Conservation (phyloP, 1,139 yeast genomes). For the Candida tetrigidarum region DNA sequence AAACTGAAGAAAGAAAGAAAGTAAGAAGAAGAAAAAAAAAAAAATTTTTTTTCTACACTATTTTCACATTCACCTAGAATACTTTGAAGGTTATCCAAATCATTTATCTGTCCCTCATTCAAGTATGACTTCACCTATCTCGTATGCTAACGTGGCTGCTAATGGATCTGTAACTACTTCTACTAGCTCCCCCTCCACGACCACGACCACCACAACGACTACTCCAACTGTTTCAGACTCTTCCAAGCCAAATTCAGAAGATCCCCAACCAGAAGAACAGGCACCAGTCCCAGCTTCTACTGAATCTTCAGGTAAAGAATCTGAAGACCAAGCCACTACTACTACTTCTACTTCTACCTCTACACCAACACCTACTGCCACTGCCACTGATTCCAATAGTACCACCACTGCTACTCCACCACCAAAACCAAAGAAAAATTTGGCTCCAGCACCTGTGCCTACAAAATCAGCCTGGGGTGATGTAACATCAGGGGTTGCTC, state of each 20-base stretch:
- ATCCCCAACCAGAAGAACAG: slow-evolving; percentile 1
- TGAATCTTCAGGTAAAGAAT: slow-evolving; percentile 1
- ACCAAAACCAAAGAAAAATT: slow-evolving; percentile 38
- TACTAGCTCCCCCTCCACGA: slow-evolving; percentile 15
- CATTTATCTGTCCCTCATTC: neutral
- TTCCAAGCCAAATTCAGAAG: slow-evolving; percentile 4
- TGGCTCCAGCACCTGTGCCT: slow-evolving; percentile 83
- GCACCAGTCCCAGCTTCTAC: neutral
- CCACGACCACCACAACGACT: slow-evolving; percentile 5
- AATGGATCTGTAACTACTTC: slow-evolving; percentile 20
- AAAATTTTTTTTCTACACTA: slow-evolving; percentile 2
- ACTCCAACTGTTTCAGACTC: slow-evolving; percentile 6
- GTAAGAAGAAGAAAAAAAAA: slow-evolving; percentile 1
- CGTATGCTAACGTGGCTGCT: slow-evolving; percentile 49
- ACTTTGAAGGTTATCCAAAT: neutral
- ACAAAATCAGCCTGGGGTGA: slow-evolving; percentile 71
- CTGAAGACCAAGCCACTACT: slow-evolving; percentile 1
- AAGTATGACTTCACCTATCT: slow-evolving; percentile 18
- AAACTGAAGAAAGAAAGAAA: neutral
- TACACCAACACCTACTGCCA: too few species aligned
- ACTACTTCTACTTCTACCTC: too few species aligned
- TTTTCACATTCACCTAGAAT: neutral
- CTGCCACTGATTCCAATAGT: neutral
- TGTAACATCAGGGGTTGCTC: slow-evolving; percentile 21
- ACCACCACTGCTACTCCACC: slow-evolving; percentile 7